A percentile compares a stretch with the other conserved stretches of the same genome.
These are phyloP conservation scores for Pichia heedii DNA, from an alignment of 805 yeast species.

Conservation along the genomic window DNA sequence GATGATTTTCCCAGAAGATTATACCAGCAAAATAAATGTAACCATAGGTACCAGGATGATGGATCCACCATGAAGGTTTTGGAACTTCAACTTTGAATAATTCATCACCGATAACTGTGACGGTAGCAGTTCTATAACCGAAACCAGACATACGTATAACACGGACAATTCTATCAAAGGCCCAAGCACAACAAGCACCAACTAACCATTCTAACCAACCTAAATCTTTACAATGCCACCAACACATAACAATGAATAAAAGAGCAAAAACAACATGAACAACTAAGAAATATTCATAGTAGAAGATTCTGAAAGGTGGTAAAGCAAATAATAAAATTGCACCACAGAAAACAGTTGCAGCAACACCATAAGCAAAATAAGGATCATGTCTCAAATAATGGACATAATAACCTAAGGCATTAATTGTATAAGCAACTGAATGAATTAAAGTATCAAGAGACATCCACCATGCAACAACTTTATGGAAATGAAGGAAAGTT, in stretches of 20 bases:
- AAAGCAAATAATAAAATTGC: constrained; percentile 40
- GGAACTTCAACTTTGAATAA: constrained; percentile 39
- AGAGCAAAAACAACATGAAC: constrained; percentile 50
- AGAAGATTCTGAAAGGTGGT: constrained; percentile 39
- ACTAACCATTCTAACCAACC: constrained; percentile 29
- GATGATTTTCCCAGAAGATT: constrained; percentile 64
- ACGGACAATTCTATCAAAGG: constrained; percentile 42
- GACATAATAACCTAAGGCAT: constrained; percentile 7
- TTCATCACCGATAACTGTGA: constrained; percentile 19
- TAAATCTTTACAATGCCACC: constrained; percentile 43
- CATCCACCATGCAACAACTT: constrained; percentile 51
- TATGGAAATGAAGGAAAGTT: constrained; percentile 49
- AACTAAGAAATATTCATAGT: constrained; percentile 55
- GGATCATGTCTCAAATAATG: constrained; percentile 3
- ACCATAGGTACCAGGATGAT: constrained; percentile 47
- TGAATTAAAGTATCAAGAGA: constrained; percentile 33
- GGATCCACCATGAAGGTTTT: constrained; percentile 40
- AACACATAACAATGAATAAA: constrained; percentile 43
- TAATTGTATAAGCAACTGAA: constrained; percentile 27
- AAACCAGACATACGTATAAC: constrained; percentile 22
- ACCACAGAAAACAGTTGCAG: constrained; percentile 35
- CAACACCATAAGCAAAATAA: constrained; percentile 26
- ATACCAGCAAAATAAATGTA: constrained; percentile 46
- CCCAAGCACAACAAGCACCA: constrained; percentile 39
- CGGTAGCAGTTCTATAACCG: constrained; percentile 18